Evolutionary conservation across 1,139 yeast species (phyloP).

Genomic region (Yamadazyma triangularis): DNA sequence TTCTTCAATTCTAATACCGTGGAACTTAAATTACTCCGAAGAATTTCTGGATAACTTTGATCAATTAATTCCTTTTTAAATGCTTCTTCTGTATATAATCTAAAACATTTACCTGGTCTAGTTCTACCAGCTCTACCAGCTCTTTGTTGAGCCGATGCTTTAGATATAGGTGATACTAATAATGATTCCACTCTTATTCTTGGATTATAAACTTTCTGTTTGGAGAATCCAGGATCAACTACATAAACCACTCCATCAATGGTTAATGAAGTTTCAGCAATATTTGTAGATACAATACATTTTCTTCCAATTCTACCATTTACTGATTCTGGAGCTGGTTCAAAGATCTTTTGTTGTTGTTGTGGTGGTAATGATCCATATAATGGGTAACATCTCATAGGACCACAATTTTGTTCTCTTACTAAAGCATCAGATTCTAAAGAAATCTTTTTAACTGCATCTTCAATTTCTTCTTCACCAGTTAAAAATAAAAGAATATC

Average conservation of each 20-base stretch:
- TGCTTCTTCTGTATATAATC: conserved; percentile 95
- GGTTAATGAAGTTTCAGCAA: conserved; percentile 96
- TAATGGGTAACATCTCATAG: conserved; percentile 81
- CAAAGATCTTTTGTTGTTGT: conserved; percentile 90
- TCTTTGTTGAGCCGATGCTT: conserved; percentile 96
- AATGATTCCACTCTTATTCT: conserved; percentile 92
- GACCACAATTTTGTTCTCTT: conserved; percentile 88
- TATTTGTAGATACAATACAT: conserved; percentile 89
- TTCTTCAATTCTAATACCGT: conserved; percentile 92
- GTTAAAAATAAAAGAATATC: conserved; percentile 86
- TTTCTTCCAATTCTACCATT: conserved; percentile 90
- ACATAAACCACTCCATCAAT: conserved; percentile 97
- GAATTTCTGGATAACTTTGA: conserved; percentile 93
- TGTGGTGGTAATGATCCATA: conserved; percentile 96
- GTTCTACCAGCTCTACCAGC: conserved; percentile 99
- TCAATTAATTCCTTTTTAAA: conserved; percentile 90
- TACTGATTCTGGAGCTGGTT: conserved; percentile 76
- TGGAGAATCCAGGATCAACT: conserved; percentile 95
- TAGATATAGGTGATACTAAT: conserved; percentile 92
- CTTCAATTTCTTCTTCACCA: conserved; percentile 98
- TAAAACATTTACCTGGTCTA: conserved; percentile 95
- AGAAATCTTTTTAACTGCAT: conserved; percentile 84
- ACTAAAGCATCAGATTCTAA: conserved; percentile 85
- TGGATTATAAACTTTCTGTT: conserved; percentile 95
- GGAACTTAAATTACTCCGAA: conserved; percentile 84